A percentile compares a stretch with the other conserved stretches of the same genome.
Conservation (phyloP, 139 green algal species). For the Asterochloris sp. region DNA sequence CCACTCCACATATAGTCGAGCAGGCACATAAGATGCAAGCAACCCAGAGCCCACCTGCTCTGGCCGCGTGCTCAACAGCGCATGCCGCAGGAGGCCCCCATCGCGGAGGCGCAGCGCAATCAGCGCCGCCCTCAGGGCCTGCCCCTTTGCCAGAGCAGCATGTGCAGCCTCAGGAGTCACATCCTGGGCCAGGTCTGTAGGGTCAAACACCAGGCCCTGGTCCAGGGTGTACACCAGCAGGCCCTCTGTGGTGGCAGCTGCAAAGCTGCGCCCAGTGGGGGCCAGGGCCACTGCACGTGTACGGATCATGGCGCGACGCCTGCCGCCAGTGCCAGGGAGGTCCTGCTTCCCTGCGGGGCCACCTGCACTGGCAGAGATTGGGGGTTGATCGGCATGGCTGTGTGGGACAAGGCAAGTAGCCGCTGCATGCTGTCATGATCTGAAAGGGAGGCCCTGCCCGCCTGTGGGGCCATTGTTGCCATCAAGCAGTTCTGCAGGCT, state of each 20-base stretch:
- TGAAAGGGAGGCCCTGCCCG: not conserved
- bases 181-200: constrained; percentile 87
- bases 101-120: constrained; percentile 80
- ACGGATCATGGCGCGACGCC: constrained; percentile 22
- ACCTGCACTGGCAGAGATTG: constrained; percentile 14
- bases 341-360: constrained; percentile 16
- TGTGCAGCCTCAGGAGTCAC: constrained; percentile 72
- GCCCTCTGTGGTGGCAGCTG: constrained; percentile 88
- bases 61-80: constrained; percentile 47
- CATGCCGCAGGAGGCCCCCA: constrained; percentile 51
- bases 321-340: constrained; percentile 42
- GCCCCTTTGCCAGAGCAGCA: constrained; percentile 17
- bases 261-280: constrained; percentile 81
- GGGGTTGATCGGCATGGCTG: not conserved
- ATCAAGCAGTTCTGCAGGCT: no score
- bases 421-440: not conserved
- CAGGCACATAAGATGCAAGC: not conserved
- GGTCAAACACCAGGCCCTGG: constrained; percentile 83
- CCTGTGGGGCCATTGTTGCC: no score
- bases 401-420: not conserved
- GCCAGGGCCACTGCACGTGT: constrained; percentile 74
- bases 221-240: constrained; percentile 89
- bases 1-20: not conserved
- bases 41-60: constrained; percentile 24
- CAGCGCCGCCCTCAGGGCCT: constrained; percentile 66